Base-by-base conservation (phyloP, 805 yeast genomes). In the Candida maris region DNA sequence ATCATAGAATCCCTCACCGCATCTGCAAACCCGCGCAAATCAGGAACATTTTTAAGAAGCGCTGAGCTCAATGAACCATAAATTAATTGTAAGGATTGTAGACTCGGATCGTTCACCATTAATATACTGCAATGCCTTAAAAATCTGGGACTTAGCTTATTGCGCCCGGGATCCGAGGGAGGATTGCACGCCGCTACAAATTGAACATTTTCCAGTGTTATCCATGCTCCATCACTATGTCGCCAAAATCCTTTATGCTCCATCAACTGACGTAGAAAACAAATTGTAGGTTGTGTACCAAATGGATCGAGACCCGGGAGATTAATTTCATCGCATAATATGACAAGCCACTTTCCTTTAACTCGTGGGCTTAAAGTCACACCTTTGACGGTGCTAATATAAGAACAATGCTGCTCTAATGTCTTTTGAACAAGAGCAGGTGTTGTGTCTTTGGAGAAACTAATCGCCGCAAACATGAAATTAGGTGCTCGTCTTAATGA, bases 161-260 rank as follows among this genome's bases (percentile, higher is more conserved):
- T 64, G 42, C 97, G 69, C 0, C 96, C 96, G 3, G 78, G 75
- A 57, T 85, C 94, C 1, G 79, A 69, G 0, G 96, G 81, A 1
- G 96, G 93, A 52, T 91, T 91, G 57, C 97, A 91, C 0, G 97
- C 97, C 6, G 94, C 97, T n/a, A 88, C 93, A 61, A 91, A 70
- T 51, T 84, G 94, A 19, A 91, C 67, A 30, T 79, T 70, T 13
- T 69, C 64, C 6, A 87, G 41, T 0, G 64, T 45, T 1, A 89
- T 77, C 95, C 96, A 91, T 18, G 68, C 68, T 31, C 69, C 66
- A 19, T 75, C 76, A 8, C 59, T 50, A 0, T 70, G 59, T 33
- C 76, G 68, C 93, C 95, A 87, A 53, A 87, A 91, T 0, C 97
- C 96, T 1, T 65, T 57, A 15, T 72, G 71, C 45, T 83, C 91